Conservation (phyloP, 2,329 filamentous ascomycete species). For the Aspergillus sp. region DNA sequence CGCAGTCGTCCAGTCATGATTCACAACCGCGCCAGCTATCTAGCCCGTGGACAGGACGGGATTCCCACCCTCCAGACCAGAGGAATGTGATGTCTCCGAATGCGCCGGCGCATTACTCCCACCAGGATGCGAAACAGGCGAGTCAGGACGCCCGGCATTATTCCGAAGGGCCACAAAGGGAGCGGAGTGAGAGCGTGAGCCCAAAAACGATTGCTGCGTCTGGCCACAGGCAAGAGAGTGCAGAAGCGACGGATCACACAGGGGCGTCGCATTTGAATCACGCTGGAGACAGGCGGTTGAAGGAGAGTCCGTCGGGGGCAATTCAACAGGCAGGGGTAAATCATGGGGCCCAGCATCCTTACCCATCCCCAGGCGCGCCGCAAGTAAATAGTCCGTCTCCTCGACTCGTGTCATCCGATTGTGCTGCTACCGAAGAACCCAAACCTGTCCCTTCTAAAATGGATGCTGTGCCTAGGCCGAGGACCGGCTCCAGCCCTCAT, state of each 20-base stretch:
- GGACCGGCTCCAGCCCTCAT: conserved; percentile 16
- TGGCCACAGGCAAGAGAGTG: conserved; percentile 20
- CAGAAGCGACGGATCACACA: conserved; percentile 17
- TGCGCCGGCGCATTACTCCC: conserved; percentile 16
- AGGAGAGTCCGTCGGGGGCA: conserved; percentile 17
- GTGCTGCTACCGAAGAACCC: conserved; percentile 7
- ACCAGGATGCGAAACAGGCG: conserved; percentile 34
- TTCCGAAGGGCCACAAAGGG: conserved; percentile 53
- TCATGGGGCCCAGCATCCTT: conserved; percentile 6
- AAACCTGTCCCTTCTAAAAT: conserved; percentile 14
- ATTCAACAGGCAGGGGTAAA: conserved; percentile 2
- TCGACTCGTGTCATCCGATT: conserved; percentile 9
- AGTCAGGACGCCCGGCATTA: conserved; percentile 23
- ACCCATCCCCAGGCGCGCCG: conserved; percentile 8
- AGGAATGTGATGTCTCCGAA: conserved; percentile 21
- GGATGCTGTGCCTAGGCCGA: conserved; percentile 13
- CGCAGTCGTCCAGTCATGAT: conserved; percentile 29
- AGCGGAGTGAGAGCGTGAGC: conserved; percentile 64
- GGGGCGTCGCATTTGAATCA: conserved; percentile 14
- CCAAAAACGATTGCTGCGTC: conserved; percentile 53
- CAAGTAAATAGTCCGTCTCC: conserved; percentile 23
- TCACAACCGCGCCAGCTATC: conserved; percentile 22
- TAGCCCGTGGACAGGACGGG: conserved; percentile 24
- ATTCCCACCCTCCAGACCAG: conserved; percentile 18
- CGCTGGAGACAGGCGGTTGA: conserved; percentile 19